Evolutionary conservation across 257 asterid genomes (phyloP).

Genomic region (Thymus quinquecostatus): DNA sequence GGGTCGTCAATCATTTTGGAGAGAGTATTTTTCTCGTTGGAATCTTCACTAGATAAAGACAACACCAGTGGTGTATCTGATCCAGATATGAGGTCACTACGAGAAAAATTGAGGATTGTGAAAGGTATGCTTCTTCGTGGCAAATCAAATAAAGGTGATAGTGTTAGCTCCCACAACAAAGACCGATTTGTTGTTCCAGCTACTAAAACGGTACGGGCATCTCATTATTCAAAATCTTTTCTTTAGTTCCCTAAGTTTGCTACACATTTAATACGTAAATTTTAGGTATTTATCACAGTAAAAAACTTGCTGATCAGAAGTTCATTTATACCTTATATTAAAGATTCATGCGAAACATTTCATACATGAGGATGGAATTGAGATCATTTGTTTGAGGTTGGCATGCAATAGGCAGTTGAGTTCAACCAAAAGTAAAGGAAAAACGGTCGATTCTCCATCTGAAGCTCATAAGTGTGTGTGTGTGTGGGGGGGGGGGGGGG

Average conservation of each 20-base stretch:
- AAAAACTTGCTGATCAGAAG: neutral
- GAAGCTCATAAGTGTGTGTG: neutral
- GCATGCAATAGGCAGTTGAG: too few relatives aligned
- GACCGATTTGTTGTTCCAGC: constrained; percentile 27
- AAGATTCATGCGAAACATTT: neutral
- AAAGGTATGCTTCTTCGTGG: constrained; percentile 37
- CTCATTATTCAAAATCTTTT: neutral
- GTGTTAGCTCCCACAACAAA: constrained; percentile 32
- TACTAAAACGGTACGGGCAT: constrained; percentile 41
- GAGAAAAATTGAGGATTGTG: constrained; percentile 49
- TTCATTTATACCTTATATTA: neutral
- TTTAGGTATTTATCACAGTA: neutral
- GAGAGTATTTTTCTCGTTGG: constrained; percentile 51
- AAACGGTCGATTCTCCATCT: neutral
- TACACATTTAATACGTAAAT: neutral
- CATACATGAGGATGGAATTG: neutral
- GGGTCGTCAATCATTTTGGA: constrained; percentile 54
- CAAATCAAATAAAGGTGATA: constrained; percentile 37
- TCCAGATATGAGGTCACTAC: constrained; percentile 50
- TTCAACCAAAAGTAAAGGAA: neutral
- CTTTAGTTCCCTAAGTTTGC: neutral
- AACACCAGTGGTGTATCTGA: constrained; percentile 44
- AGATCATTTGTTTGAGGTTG: too few relatives aligned
- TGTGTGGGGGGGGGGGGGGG: too few relatives aligned
- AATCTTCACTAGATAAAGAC: constrained; percentile 38